Evolutionary conservation across 2,329 filamentous ascomycete species (phyloP).

Genomic region (Thielaviopsis musarum): DNA sequence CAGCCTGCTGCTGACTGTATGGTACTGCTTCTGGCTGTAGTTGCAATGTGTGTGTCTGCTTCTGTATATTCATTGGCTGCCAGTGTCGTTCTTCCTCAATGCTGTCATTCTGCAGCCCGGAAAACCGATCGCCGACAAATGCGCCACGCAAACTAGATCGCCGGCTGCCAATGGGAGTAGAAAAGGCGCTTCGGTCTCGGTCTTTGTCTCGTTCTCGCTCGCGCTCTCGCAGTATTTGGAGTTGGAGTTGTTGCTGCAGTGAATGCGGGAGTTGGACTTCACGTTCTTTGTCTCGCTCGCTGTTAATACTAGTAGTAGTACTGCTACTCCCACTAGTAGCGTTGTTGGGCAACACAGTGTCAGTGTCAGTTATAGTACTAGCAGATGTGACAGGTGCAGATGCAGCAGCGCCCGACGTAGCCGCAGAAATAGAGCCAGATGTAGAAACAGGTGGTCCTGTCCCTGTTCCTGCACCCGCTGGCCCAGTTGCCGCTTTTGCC

Average conservation of each 20-base stretch:
- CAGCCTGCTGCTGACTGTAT: background rate
- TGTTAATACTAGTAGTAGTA: background rate
- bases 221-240: background rate
- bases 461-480: background rate
- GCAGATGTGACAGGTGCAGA: background rate
- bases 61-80: background rate
- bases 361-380: background rate
- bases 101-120: conserved; percentile 3
- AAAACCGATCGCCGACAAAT: background rate
- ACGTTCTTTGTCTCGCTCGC: background rate
- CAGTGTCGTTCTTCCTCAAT: conserved; percentile 1
- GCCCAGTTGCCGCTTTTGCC: background rate
- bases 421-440: background rate
- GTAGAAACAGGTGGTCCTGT: background rate
- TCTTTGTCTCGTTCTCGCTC: background rate
- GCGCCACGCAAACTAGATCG: background rate
- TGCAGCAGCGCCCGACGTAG: background rate
- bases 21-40: background rate
- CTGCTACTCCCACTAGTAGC: no score
- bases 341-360: no score
- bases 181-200: background rate
- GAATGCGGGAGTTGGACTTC: background rate
- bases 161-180: background rate
- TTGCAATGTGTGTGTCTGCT: background rate
- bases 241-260: background rate